Evolutionary conservation across 2,329 filamentous ascomycete species (phyloP), one percentile per base, ranked within the genome.

Genomic region (Alternaria hordeiaustralica): DNA sequence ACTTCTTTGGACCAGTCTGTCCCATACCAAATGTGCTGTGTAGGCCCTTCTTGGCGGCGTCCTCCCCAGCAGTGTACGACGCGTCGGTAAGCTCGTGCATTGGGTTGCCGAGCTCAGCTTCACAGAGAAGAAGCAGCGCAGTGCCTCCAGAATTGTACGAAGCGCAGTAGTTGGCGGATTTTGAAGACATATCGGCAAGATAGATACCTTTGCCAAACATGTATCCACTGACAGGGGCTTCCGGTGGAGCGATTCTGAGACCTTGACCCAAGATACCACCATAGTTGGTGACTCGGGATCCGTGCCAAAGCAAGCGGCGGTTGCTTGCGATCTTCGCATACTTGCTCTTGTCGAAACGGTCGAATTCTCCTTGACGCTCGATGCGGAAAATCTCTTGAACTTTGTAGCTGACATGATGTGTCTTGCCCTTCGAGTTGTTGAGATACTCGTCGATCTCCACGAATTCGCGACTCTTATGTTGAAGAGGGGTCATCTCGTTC

Each of bases 141-240:
- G 89, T 88, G 20, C 88, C 87, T n/a, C 86, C 87, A n/a, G 90
- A 91, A 63, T 82, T 85, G 67, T 81, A 76, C 0, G 88, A 77
- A 56, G 79, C 86, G 76, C 92, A 96, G 81, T 97, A 97, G 71
- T 88, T 88, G 15, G 92, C 92, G 3, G 90, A 93, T 81, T 96
- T 97, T 76, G 88, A 91, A 4, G 76, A 78, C 85, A 94, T 94
- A 73, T 96, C 93, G 3, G 93, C 93, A 3, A 97, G 86, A 75
- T 97, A 97, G 50, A 97, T 91, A 47, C 93, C 93, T 79, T 96
- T 96, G 61, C 91, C 93, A 70, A 96, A 97, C 91, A 95, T 95
- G 82, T 95, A 94, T 2, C 92, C 92, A 5, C 85, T 87, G 0
- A 89, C 89, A 0, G 93, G 94, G 0, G 93, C 93, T 78, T 96